Percentiles rank a stretch among this genome's conserved stretches.
Evolutionary conservation across 805 yeast species (phyloP).

Genomic region (Spathaspora boniae): DNA sequence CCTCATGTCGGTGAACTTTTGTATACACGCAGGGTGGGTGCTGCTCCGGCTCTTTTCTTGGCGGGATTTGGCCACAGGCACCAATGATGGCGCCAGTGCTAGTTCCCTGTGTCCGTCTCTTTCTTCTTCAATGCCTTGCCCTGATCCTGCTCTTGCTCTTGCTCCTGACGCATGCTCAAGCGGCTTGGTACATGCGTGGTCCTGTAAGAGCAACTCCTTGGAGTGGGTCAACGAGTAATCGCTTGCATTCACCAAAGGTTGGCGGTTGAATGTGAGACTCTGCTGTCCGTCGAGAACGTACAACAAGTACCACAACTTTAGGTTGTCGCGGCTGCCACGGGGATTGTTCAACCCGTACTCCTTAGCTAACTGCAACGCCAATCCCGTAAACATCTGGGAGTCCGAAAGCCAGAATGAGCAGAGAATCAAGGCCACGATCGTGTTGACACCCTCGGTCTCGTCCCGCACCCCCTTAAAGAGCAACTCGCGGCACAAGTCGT

Average conservation of each 20-base stretch:
- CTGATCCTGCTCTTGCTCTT: too few species aligned
- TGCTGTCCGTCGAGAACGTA: constrained; percentile 69
- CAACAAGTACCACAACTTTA: constrained; percentile 64
- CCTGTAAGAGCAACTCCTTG: constrained; percentile 34
- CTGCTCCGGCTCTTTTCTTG: background rate
- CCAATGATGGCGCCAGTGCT: too few species aligned
- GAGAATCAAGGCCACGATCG: constrained; percentile 59
- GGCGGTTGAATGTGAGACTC: constrained; percentile 55
- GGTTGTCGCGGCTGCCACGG: constrained; percentile 35
- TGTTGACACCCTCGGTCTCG: constrained; percentile 52
- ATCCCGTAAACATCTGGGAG: constrained; percentile 61
- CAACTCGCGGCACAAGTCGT: constrained; percentile 32
- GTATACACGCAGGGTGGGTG: constrained; percentile 8
- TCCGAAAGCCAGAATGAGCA: constrained; percentile 70
- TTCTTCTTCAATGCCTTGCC: too few species aligned
- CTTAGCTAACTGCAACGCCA: constrained; percentile 65
- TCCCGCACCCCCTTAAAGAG: constrained; percentile 32
- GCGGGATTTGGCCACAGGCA: constrained; percentile 4
- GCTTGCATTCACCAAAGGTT: constrained; percentile 48
- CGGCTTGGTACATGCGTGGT: background rate
- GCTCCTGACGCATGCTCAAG: too few species aligned
- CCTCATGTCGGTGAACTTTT: constrained; percentile 45
- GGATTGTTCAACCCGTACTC: constrained; percentile 45
- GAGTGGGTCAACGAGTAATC: constrained; percentile 45
- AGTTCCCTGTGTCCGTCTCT: too few species aligned